These are phyloP conservation scores for Cytospora leucostoma DNA, from an alignment of 2,329 filamentous ascomycete species.

Conservation along the genomic window DNA sequence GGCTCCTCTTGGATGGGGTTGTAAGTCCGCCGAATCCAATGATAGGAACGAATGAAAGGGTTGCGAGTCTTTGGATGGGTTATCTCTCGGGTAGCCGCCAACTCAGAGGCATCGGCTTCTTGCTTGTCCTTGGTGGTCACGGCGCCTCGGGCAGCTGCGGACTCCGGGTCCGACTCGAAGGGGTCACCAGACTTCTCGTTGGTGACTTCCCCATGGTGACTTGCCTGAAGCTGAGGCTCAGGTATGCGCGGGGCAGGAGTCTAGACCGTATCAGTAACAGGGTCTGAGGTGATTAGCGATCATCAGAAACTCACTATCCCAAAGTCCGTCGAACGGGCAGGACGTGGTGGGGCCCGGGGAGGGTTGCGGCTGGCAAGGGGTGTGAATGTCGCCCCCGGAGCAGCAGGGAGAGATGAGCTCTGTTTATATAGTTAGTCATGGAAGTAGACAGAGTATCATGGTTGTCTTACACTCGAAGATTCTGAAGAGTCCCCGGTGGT, in stretches of 20 bases:
- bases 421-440: not conserved
- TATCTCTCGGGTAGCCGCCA: not conserved
- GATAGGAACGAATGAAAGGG: slow-evolving; percentile 32
- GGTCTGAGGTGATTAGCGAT: not conserved
- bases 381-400: slow-evolving; percentile 3
- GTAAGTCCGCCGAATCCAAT: slow-evolving; percentile 37
- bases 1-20: slow-evolving; percentile 38
- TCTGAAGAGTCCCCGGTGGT: slow-evolving; percentile 4
- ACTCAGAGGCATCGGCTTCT: slow-evolving; percentile 19
- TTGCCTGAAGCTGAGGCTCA: not conserved
- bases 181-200: slow-evolving; percentile 29
- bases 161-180: slow-evolving; percentile 28
- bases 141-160: slow-evolving; percentile 15
- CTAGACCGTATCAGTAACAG: slow-evolving; percentile 21
- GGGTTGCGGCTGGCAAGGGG: not conserved
- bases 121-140: slow-evolving; percentile 19
- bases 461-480: slow-evolving; percentile 10
- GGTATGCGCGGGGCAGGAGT: slow-evolving; percentile 19
- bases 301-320: slow-evolving; percentile 28
- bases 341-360: not conserved
- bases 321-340: not conserved
- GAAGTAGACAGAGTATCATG: not conserved
- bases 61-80: slow-evolving; percentile 28
- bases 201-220: slow-evolving; percentile 17
- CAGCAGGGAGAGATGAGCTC: slow-evolving; percentile 18